Percentiles rank a stretch among this genome's conserved stretches.
phyloP scores from a whole-genome alignment of 805 yeast species.

The Saturnispora halmiae region DNA sequence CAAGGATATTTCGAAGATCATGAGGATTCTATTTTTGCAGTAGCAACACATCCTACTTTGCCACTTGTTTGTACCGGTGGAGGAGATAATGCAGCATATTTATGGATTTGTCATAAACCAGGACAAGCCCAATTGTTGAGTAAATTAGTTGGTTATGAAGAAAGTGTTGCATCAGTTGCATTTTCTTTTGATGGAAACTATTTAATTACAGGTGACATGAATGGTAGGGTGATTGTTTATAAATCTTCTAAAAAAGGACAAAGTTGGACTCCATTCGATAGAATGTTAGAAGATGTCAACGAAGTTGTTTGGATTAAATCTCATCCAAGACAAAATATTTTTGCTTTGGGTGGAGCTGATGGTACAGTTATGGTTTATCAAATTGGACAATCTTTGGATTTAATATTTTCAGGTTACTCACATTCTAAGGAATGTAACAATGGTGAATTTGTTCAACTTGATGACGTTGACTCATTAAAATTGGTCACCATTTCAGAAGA shows the following conservation, averaged over 20 bases:
- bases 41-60: slow-evolving; percentile 74
- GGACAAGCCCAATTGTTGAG: slow-evolving; percentile 70
- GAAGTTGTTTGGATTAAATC: slow-evolving; percentile 77
- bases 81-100: slow-evolving; percentile 79
- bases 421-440: slow-evolving; percentile 75
- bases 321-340: slow-evolving; percentile 68
- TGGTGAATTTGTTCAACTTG: slow-evolving; percentile 62
- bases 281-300: slow-evolving; percentile 66
- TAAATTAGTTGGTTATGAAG: slow-evolving; percentile 72
- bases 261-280: slow-evolving; percentile 50
- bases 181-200: slow-evolving; percentile 78
- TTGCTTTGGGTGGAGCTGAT: slow-evolving; percentile 87
- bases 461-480: slow-evolving; percentile 48
- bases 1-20: slow-evolving; percentile 85
- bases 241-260: slow-evolving; percentile 69
- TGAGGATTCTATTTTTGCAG: slow-evolving; percentile 73
- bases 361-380: slow-evolving; percentile 94
- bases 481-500: slow-evolving; percentile 78
- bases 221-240: slow-evolving; percentile 71
- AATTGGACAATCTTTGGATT: slow-evolving; percentile 49
- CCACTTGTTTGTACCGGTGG: slow-evolving; percentile 92
- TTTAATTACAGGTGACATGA: slow-evolving; percentile 90
- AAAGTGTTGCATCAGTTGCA: slow-evolving; percentile 76
- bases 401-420: slow-evolving; percentile 68
- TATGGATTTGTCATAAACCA: slow-evolving; percentile 87